Evolutionary conservation across 2,329 filamentous ascomycete genomes (phyloP).

Genomic region (Aspergillus pseudotamarii): DNA sequence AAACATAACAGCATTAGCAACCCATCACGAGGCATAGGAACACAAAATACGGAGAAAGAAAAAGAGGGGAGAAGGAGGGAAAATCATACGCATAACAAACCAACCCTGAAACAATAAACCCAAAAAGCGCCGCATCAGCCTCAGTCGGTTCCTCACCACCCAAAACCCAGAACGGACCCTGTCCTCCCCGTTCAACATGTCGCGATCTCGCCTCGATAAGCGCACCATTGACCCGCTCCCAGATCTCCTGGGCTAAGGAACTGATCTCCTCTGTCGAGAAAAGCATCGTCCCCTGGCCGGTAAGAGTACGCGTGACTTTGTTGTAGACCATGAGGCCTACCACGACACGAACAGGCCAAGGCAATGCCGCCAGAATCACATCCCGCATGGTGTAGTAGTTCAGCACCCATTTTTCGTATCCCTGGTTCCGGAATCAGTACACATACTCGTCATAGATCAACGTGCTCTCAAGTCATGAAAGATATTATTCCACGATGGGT

Average conservation of each 20-base stretch:
- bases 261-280: constrained; percentile 55
- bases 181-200: constrained; percentile 13
- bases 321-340: constrained; percentile 56
- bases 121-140: constrained; percentile 60
- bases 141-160: constrained; percentile 59
- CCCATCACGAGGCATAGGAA: neutral
- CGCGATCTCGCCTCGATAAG: constrained; percentile 40
- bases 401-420: constrained; percentile 59
- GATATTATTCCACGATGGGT: too few species aligned
- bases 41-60: neutral
- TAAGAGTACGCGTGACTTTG: constrained; percentile 46
- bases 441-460: too few species aligned
- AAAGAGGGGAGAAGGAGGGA: neutral
- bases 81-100: constrained; percentile 57
- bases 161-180: constrained; percentile 59
- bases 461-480: too few species aligned
- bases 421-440: constrained; percentile 18
- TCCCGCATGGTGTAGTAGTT: constrained; percentile 64
- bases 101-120: constrained; percentile 58
- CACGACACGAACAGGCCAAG: constrained; percentile 55
- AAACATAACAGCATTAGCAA: constrained; percentile 10
- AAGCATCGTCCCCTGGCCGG: constrained; percentile 60
- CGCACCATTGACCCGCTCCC: constrained; percentile 54
- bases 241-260: constrained; percentile 53
- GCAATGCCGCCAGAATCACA: constrained; percentile 51